These are phyloP conservation scores for Trichoderma sp. DNA, from an alignment of 2,329 filamentous ascomycete genomes.

Conservation along the genomic window DNA sequence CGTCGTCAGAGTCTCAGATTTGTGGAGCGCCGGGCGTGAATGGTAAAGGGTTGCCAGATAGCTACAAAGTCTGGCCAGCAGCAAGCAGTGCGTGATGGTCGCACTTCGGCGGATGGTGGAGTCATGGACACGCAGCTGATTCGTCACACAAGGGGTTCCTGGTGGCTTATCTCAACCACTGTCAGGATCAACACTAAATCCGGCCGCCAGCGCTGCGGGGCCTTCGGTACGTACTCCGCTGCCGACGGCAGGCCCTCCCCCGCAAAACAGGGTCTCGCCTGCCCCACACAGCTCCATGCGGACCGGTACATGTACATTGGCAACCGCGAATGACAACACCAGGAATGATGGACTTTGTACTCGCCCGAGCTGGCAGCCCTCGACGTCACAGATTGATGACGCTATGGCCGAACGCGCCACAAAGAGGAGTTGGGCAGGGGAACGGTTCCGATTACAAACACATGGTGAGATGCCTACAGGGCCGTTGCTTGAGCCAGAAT, in stretches of 20 bases:
- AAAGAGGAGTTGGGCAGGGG: neutral
- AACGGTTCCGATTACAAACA: neutral
- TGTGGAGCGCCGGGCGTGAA: neutral
- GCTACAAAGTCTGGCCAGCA: neutral
- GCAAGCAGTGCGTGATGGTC: neutral
- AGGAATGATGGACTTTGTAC: neutral
- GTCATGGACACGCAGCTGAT: neutral
- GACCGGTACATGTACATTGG: slow-evolving; percentile 1
- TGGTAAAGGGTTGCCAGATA: neutral
- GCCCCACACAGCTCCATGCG: slow-evolving; percentile 19
- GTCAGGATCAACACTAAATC: slow-evolving; percentile 31
- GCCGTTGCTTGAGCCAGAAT: neutral
- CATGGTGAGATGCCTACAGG: neutral
- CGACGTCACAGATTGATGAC: slow-evolving; percentile 23
- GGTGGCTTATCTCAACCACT: slow-evolving; percentile 4
- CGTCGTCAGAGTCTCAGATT: neutral
- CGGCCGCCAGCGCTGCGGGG: slow-evolving; percentile 12
- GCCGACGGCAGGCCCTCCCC: slow-evolving; percentile 13
- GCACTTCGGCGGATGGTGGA: slow-evolving; percentile 11
- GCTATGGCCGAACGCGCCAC: slow-evolving; percentile 12
- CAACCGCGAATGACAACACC: neutral
- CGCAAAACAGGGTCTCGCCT: slow-evolving; percentile 31
- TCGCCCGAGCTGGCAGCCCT: neutral
- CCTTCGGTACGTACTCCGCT: slow-evolving; percentile 27
- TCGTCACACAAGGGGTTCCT: slow-evolving; percentile 3